Percentiles rank a stretch among this genome's conserved stretches.
Evolutionary conservation across 2,329 filamentous ascomycete genomes (phyloP).

Genomic region (Alternaria postmessia): DNA sequence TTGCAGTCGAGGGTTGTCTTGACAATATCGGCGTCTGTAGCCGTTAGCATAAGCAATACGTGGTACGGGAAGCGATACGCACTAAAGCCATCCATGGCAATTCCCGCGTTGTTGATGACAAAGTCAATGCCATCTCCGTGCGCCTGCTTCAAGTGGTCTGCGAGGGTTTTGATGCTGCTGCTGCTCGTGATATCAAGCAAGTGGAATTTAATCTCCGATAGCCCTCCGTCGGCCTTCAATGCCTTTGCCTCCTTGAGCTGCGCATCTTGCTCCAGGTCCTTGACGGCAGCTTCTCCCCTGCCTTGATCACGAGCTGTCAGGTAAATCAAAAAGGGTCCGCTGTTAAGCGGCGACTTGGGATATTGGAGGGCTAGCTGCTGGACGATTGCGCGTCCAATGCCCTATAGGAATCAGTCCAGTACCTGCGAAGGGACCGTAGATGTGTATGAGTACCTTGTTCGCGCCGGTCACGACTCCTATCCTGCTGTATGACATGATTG

Average conservation of each 20-base stretch:
- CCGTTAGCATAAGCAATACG: neutral
- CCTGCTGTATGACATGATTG: constrained; percentile 44
- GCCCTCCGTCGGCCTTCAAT: constrained; percentile 45
- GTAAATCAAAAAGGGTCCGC: constrained; percentile 61
- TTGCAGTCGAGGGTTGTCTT: constrained; percentile 60
- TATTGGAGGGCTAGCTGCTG: constrained; percentile 64
- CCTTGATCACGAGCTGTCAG: constrained; percentile 60
- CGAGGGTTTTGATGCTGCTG: constrained; percentile 56
- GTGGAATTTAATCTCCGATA: constrained; percentile 58
- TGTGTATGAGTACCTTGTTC: constrained; percentile 55
- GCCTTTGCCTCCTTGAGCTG: constrained; percentile 58
- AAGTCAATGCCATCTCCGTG: constrained; percentile 62
- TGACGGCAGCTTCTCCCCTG: constrained; percentile 58
- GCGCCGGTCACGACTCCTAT: constrained; percentile 64
- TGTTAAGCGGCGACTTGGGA: constrained; percentile 58
- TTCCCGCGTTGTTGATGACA: constrained; percentile 63
- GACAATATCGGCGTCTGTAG: constrained; percentile 56
- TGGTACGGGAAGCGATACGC: constrained; percentile 1
- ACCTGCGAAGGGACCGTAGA: neutral
- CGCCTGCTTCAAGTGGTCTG: constrained; percentile 52
- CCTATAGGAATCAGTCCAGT: constrained; percentile 29
- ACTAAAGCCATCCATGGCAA: constrained; percentile 59
- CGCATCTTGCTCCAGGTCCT: constrained; percentile 54
- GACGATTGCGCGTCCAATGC: constrained; percentile 61
- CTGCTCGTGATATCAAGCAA: constrained; percentile 59